These are phyloP conservation scores for Gracilaria gracilis DNA, from an alignment of 23 red algal species.

Conservation along the genomic window DNA sequence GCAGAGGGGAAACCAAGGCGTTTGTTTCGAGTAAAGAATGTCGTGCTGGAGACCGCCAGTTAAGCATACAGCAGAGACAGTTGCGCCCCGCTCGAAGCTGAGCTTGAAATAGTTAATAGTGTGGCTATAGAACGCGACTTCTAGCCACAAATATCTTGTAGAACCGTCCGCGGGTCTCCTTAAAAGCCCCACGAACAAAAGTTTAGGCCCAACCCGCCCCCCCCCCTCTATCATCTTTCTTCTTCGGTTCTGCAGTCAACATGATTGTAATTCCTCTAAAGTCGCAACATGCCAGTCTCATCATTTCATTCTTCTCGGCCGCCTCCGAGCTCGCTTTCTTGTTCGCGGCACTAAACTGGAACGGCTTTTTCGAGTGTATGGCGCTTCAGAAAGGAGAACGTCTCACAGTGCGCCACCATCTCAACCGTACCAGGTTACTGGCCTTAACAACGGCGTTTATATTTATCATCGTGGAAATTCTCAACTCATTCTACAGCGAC, in stretches of 20 bases:
- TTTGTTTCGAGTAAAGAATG: too few species aligned
- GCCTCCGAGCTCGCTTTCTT: background rate
- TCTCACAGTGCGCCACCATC: background rate
- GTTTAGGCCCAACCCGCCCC: too few species aligned
- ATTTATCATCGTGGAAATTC: background rate
- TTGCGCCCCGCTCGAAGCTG: too few species aligned
- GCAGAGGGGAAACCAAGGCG: too few species aligned
- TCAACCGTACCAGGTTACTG: background rate
- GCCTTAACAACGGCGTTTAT: background rate
- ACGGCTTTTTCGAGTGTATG: background rate
- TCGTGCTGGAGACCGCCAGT: too few species aligned
- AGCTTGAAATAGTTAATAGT: too few species aligned
- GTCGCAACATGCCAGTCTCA: constrained; percentile 12
- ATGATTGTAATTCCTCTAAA: constrained; percentile 13
- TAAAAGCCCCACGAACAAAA: too few species aligned
- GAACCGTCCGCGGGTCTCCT: too few species aligned
- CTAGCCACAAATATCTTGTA: too few species aligned
- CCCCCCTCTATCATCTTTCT: too few species aligned
- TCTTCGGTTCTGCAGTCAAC: background rate
- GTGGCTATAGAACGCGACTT: too few species aligned
- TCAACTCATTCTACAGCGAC: background rate
- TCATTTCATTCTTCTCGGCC: background rate
- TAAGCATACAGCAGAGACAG: too few species aligned
- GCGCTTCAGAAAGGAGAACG: background rate
- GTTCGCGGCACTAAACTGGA: background rate